phyloP scores from a whole-genome alignment of 1,284 basidiomycete genomes.

The Malassezia arunalokei region DNA sequence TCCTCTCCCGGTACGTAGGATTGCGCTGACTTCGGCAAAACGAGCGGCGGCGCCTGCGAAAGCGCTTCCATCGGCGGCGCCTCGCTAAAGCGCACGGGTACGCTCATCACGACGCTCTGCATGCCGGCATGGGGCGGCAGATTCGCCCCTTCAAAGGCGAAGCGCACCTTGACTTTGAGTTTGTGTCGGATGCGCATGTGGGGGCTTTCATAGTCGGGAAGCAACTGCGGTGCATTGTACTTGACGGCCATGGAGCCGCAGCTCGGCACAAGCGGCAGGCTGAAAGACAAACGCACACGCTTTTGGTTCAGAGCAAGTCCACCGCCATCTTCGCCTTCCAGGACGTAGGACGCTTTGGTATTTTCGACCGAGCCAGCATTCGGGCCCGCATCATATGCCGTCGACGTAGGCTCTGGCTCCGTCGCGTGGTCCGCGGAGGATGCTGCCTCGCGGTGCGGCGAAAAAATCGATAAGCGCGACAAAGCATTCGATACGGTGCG shows the following conservation, averaged over 20 bases:
- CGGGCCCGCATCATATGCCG: neutral
- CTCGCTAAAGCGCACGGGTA: constrained; percentile 44
- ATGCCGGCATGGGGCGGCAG: constrained; percentile 24
- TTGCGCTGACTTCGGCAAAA: constrained; percentile 5
- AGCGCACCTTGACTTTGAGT: constrained; percentile 44
- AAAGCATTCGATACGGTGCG: constrained; percentile 19
- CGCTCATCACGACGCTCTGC: constrained; percentile 43
- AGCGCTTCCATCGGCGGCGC: constrained; percentile 38
- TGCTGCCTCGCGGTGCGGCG: constrained; percentile 15
- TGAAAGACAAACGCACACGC: constrained; percentile 42
- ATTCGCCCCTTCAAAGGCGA: constrained; percentile 28
- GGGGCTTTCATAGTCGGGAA: constrained; percentile 43
- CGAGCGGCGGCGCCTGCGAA: constrained; percentile 22
- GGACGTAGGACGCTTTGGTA: constrained; percentile 36
- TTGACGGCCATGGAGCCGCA: constrained; percentile 17
- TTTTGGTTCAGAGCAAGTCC: constrained; percentile 37
- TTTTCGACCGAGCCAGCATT: constrained; percentile 3
- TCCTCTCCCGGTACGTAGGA: constrained; percentile 5
- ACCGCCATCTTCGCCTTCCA: constrained; percentile 36
- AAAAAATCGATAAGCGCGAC: constrained; percentile 33
- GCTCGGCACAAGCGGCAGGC: constrained; percentile 33
- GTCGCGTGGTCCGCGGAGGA: neutral
- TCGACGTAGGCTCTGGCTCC: too few species aligned
- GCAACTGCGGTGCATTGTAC: constrained; percentile 25
- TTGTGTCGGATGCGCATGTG: constrained; percentile 42